These are phyloP conservation scores for Quercus phellos DNA, from an alignment of 331 rosid species.

Conservation along the genomic window DNA sequence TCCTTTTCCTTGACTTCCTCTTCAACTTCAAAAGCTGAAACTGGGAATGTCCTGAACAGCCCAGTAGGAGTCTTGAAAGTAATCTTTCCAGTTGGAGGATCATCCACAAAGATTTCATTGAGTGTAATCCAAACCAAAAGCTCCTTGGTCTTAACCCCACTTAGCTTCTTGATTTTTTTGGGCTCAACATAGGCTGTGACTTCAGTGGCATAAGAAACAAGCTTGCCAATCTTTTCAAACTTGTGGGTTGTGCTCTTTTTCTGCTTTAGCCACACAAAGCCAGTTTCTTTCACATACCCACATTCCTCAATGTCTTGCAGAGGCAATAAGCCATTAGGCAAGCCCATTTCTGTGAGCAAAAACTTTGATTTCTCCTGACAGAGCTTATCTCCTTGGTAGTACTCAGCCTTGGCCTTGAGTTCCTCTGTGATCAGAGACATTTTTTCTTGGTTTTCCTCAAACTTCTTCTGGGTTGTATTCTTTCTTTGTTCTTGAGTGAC, in stretches of 20 bases:
- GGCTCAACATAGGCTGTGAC: conserved; percentile 63
- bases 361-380: conserved; percentile 53
- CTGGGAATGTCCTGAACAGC: conserved; percentile 52
- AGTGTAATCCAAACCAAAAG: conserved; percentile 68
- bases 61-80: conserved; percentile 68
- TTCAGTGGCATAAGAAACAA: conserved; percentile 51
- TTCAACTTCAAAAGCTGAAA: conserved; percentile 54
- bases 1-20: conserved; percentile 5
- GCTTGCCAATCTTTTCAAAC: conserved; percentile 69
- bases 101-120: conserved; percentile 59
- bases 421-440: conserved; percentile 60
- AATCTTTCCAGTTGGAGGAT: conserved; percentile 69
- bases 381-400: conserved; percentile 61
- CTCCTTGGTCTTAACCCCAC: conserved; percentile 84
- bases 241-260: conserved; percentile 61
- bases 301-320: conserved; percentile 70
- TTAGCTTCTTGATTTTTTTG: conserved; percentile 68
- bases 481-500: too few relatives aligned
- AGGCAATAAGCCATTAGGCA: conserved; percentile 81
- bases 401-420: conserved; percentile 47
- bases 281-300: conserved; percentile 55
- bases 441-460: not conserved
- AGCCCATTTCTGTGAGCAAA: conserved; percentile 48
- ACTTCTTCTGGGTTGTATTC: too few relatives aligned
- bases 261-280: conserved; percentile 88